Conservation (phyloP, 345 rosid genomes). For the Iberis pinnata region DNA sequence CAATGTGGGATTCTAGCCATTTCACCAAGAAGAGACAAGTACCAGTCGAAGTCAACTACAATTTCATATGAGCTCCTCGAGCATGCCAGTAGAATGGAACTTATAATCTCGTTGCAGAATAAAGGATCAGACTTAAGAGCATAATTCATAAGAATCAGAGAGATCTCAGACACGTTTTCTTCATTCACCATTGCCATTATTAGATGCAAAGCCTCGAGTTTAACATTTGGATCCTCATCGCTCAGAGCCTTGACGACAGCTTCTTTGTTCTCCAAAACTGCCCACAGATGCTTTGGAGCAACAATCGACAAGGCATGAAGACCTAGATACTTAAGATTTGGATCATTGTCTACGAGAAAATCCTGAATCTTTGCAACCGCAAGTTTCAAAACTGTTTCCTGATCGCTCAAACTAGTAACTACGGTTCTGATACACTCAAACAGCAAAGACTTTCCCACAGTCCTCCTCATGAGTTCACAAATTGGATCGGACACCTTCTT, state of each 20-base stretch:
- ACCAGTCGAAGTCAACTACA: conserved; percentile 85
- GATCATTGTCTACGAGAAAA: conserved; percentile 79
- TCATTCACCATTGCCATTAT: conserved; percentile 89
- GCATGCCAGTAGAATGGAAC: conserved; percentile 68
- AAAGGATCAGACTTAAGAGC: conserved; percentile 82
- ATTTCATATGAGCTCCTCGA: conserved; percentile 61
- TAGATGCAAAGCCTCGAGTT: conserved; percentile 66
- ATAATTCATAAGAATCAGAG: conserved; percentile 65
- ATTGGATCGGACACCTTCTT: conserved; percentile 73
- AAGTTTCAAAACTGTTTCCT: conserved; percentile 78
- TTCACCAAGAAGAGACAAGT: conserved; percentile 79
- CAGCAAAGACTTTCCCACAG: conserved; percentile 71
- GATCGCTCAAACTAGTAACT: conserved; percentile 67
- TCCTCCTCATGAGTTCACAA: conserved; percentile 80
- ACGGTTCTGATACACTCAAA: conserved; percentile 87
- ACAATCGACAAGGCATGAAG: conserved; percentile 64
- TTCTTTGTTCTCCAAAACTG: conserved; percentile 82
- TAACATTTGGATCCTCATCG: conserved; percentile 75
- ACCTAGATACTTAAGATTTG: conserved; percentile 88
- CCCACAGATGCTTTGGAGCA: conserved; percentile 69
- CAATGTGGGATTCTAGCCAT: conserved; percentile 81
- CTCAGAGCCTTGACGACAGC: conserved; percentile 77
- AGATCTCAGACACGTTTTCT: conserved; percentile 64
- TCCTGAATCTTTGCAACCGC: conserved; percentile 57
- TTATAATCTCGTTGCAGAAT: conserved; percentile 83